Conservation (phyloP, 805 yeast species). For the Scheffersomyces lignosus region DNA sequence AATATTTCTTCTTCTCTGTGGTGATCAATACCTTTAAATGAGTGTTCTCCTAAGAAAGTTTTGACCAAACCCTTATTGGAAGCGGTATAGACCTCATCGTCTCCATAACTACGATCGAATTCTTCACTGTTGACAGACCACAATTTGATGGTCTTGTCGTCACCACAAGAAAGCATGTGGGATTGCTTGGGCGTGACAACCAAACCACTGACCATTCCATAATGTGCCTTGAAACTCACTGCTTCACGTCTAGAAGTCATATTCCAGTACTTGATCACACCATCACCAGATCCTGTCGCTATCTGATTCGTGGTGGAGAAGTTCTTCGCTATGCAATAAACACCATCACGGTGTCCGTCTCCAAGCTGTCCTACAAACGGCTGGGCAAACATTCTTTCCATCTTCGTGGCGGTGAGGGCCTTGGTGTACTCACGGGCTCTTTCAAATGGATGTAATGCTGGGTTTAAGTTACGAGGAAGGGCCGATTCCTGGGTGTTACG, state of each 20-base stretch:
- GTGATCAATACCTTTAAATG: conserved; percentile 84
- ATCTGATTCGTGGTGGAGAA: conserved; percentile 65
- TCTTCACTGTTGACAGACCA: conserved; percentile 76
- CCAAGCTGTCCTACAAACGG: conserved; percentile 97
- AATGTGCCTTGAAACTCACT: conserved; percentile 82
- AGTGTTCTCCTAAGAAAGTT: conserved; percentile 80
- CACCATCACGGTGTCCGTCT: conserved; percentile 92
- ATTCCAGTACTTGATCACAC: conserved; percentile 93
- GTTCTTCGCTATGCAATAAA: conserved; percentile 83
- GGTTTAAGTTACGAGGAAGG: conserved; percentile 84
- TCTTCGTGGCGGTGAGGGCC: conserved; percentile 90
- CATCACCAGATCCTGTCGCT: conserved; percentile 95
- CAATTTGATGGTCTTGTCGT: conserved; percentile 83
- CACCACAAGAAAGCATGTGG: conserved; percentile 79
- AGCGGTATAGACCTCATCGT: conserved; percentile 29
- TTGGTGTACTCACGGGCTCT: conserved; percentile 95
- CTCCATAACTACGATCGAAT: conserved; percentile 37
- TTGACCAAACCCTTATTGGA: conserved; percentile 60
- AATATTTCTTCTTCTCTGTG: conserved; percentile 72
- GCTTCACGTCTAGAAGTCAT: conserved; percentile 74
- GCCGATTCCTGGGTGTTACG: conserved; percentile 86
- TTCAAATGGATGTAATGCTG: conserved; percentile 95
- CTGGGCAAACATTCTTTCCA: conserved; percentile 96
- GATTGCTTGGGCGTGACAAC: conserved; percentile 60
- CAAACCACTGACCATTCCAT: conserved; percentile 85